Evolutionary conservation across 768 basidiomycete genomes (phyloP).

Genomic region (Pisolithus marmoratus): DNA sequence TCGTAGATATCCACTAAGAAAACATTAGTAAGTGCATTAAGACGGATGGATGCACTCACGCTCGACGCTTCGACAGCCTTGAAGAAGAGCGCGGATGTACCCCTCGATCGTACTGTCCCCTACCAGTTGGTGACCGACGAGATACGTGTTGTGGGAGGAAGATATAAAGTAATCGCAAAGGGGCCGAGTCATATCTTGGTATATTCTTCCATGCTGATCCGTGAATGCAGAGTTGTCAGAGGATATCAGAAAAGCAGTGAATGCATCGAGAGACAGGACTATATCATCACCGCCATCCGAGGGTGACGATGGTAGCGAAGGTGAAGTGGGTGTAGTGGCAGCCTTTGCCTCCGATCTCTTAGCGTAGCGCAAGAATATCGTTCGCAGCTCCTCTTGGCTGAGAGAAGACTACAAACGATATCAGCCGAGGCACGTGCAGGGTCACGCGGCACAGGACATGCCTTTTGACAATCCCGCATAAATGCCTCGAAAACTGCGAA

Average conservation of each 20-base stretch:
- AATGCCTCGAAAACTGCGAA: slow-evolving; percentile 43
- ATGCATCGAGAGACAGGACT: slow-evolving; percentile 50
- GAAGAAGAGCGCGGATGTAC: slow-evolving; percentile 86
- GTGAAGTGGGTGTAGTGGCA: neutral
- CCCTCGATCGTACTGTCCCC: slow-evolving; percentile 89
- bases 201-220: slow-evolving; percentile 46
- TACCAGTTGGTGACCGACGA: slow-evolving; percentile 80
- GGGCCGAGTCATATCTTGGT: slow-evolving; percentile 87
- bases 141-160: slow-evolving; percentile 89
- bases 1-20: slow-evolving; percentile 87
- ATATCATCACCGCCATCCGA: slow-evolving; percentile 3
- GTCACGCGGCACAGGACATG: slow-evolving; percentile 12
- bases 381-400: slow-evolving; percentile 27
- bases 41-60: slow-evolving; percentile 42
- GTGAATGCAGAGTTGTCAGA: slow-evolving; percentile 62
- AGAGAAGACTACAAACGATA: slow-evolving; percentile 30
- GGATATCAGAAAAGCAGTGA: slow-evolving; percentile 78
- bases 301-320: neutral
- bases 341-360: slow-evolving; percentile 1
- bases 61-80: slow-evolving; percentile 91
- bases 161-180: slow-evolving; percentile 86
- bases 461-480: slow-evolving; percentile 49
- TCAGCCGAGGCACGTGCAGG: slow-evolving; percentile 7
- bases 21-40: neutral
- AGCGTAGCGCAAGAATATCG: slow-evolving; percentile 34